Base-by-base conservation (phyloP, 345 rosid genomes). In the Pistacia integerrima region DNA sequence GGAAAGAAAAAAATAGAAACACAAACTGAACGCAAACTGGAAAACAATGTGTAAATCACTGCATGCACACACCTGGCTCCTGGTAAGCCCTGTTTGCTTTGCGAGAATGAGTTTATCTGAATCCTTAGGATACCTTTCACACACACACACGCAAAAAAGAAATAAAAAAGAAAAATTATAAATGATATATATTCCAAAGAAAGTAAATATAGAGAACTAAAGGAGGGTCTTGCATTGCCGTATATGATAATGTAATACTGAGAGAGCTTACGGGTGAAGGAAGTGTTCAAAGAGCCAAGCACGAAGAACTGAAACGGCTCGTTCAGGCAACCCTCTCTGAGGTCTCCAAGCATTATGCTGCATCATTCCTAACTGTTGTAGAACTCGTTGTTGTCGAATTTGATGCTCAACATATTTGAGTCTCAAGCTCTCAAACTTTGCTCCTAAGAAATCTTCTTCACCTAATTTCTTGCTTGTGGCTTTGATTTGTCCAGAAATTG, bases 261-360 rank as follows among this genome's bases (percentile, higher is more conserved):
- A 41, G 14, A 35, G 11, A 60, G 67, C 90, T 70, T 85, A 93
- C 97, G 97, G 97, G 83, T 91, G 96, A 69, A 91, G 97, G 76
- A 93, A 93, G 79, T 93, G 94, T 72, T 93, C 90, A 41, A 93
- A 93, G 71, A 93, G 96, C 97, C 97, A 93, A 80, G 93, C 83
- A 0, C 97, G 94, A 11, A 93, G 96, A 63, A 87, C 76, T 0
- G 91, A 85, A 59, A 93, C 96, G 55, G 95, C 90, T 54, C 91
- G 83, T 76, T 93, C 94, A 0, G 97, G 97, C 80, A 93, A 82
- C n/a, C 94, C 97, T 80, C 94, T 78, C 78, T 91, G 97, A 4
- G 94, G 90, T 71, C 96, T 85, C 96, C 96, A 91, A 64, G 87
- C 90, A 72, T 89, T 85, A 74, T 87, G 84, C 36, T 85, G 91